Evolutionary conservation across 306 rosid genomes (phyloP), one percentile per base, ranked within the genome.

Genomic region (Macrotyloma uniflorum): DNA sequence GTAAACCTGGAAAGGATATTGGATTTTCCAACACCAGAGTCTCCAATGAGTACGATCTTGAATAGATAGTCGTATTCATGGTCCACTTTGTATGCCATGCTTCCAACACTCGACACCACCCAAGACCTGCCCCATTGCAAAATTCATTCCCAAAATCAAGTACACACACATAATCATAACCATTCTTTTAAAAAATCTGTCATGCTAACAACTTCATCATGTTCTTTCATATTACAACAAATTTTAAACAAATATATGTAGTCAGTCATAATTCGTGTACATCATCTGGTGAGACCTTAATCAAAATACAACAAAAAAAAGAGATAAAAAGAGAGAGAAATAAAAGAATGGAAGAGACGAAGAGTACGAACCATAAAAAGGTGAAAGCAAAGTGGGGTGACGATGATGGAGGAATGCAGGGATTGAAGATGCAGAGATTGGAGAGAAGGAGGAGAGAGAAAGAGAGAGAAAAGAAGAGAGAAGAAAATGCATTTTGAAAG

Each of bases 21-120:
- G 14, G 97, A 89, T 85, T 91, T 91, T 65, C 97, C 97, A n/a
- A 91, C 97, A 67, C 97, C 93, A 28, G 97, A 91, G 61, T 91
- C 97, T 4, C 97, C 91, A 69, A 91, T 91, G 80, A 91, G 85
- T 15, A 91, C 97, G 63, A 91, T 86, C 88, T 91, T 91, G 82
- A 89, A 91, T 28, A 91, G 91, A 70, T 88, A 91, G 66, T 91
- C 97, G 28, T 91, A 91, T 82, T 86, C 93, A 78, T 91, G 84
- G 74, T 89, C 97, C 69, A 86, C 89, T 80, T 91, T 91, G 86
- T 85, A 87, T 57, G 92, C 90, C 97, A 91, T 91, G 2, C 49
- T 75, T 75, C 62, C 62, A 64, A 85, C 80, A 70, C 76, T 80
- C 67, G 59, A 82, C 87, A 84, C 89, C 90, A 80, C 84, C 68